Percentiles rank a stretch among this genome's conserved stretches.
phyloP scores from a whole-genome alignment of 129 eudicot genomes.

The Lactuca saligna region DNA sequence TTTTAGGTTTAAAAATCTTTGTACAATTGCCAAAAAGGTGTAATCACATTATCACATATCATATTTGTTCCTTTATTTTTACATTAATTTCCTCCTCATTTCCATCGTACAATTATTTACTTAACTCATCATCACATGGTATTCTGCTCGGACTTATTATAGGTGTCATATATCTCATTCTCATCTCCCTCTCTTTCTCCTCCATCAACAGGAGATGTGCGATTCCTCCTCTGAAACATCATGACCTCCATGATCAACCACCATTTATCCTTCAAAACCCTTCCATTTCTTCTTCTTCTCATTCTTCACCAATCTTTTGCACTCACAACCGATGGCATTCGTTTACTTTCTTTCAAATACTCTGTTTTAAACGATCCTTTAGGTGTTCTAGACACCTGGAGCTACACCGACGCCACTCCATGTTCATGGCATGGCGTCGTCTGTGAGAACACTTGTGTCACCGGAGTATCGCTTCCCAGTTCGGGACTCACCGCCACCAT shows the following conservation, averaged over 20 bases:
- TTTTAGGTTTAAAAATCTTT: neutral
- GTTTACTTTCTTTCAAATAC: conserved; percentile 65
- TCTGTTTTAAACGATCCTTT: conserved; percentile 56
- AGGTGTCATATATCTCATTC: conserved; percentile 20
- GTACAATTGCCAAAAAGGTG: conserved; percentile 20
- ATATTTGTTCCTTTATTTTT: conserved; percentile 18
- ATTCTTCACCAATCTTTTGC: conserved; percentile 23
- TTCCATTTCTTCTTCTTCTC: conserved; percentile 21
- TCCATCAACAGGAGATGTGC: conserved; percentile 10
- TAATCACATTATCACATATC: neutral
- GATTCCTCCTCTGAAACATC: conserved; percentile 16
- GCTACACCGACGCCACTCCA: conserved; percentile 47
- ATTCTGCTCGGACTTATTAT: conserved; percentile 33
- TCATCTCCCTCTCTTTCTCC: neutral
- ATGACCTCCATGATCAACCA: conserved; percentile 20
- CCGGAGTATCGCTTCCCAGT: conserved; percentile 50
- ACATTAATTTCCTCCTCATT: conserved; percentile 10
- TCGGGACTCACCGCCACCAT: conserved; percentile 54
- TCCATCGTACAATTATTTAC: neutral
- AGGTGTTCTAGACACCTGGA: conserved; percentile 52
- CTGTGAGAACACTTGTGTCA: conserved; percentile 51
- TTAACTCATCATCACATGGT: conserved; percentile 22
- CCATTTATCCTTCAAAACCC: conserved; percentile 36
- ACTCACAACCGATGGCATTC: conserved; percentile 63
- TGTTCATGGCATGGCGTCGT: conserved; percentile 79